Evolutionary conservation across 805 yeast species (phyloP).

Genomic region (Saccharomycopsis capsularis): DNA sequence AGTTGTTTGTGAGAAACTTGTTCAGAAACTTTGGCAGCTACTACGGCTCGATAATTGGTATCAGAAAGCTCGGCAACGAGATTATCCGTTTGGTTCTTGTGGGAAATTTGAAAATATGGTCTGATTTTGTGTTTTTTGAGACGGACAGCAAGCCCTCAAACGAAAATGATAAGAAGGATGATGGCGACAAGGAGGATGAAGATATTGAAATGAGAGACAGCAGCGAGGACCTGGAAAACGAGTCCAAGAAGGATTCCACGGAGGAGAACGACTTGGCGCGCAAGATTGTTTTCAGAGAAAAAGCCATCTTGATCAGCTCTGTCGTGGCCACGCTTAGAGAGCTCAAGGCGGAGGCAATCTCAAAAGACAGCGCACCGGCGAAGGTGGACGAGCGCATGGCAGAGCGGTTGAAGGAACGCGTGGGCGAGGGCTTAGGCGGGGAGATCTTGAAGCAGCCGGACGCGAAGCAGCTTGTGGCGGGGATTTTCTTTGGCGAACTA

Average conservation of each 20-base stretch:
- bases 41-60: constrained; percentile 84
- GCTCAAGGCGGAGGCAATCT: constrained; percentile 23
- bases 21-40: constrained; percentile 57
- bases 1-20: constrained; percentile 12
- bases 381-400: constrained; percentile 27
- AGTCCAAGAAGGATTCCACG: constrained; percentile 6
- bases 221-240: background rate
- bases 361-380: background rate
- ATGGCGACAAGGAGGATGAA: constrained; percentile 22
- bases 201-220: constrained; percentile 1
- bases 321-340: constrained; percentile 47
- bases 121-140: constrained; percentile 45
- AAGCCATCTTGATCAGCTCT: constrained; percentile 40
- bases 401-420: constrained; percentile 37
- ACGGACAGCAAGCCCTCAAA: constrained; percentile 23
- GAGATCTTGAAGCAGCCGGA: constrained; percentile 40
- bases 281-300: constrained; percentile 37
- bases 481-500: constrained; percentile 63
- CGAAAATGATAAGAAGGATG: constrained; percentile 21
- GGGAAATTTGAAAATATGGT: constrained; percentile 84
- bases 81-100: constrained; percentile 76
- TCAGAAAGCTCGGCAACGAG: constrained; percentile 78
- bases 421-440: constrained; percentile 54
- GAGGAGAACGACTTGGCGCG: constrained; percentile 9
- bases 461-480: constrained; percentile 47